Evolutionary conservation across 805 yeast genomes (phyloP), one percentile per base, ranked within the genome.

Genomic region (Phaffomyces opuntiae): DNA sequence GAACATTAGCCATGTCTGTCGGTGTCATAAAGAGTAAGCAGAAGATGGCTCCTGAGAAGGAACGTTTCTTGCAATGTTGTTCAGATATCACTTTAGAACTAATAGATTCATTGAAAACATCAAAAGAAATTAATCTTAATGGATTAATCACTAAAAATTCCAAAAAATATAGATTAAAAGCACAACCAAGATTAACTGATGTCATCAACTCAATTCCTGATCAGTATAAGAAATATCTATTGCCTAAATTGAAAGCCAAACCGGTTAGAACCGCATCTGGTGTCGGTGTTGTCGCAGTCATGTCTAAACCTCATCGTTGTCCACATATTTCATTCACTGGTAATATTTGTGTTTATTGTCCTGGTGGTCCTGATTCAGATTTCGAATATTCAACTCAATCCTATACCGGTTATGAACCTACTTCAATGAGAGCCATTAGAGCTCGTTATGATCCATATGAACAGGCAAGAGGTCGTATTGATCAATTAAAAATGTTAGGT

Each of bases 281-380:
- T 57, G 95, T 93, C 48, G 99, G 99, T 9, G 99, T 93, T 19
- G 98, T 93, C 39, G 99, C 99, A 0, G 98, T 93, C 31, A 93
- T 93, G 98, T 90, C 97, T 70, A 93, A 93, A 65, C 99, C 99
- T 3, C 99, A 93, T 65, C 77, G 99, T 69, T 93, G 99, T 67
- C 99, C 99, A 26, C 99, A 93, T 66, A 93, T 93, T 57, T 98
- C 99, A 19, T 93, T 93, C 64, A 93, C 99, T 0, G 99, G 99
- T 50, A 93, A 93, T 61, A 93, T 93, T 51, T 93, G 99, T 71
- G 99, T 93, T 12, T 93, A 86, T 63, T 93, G 99, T 69, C 99
- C 99, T 6, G 99, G 99, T 49, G 99, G 99, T 2, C 99, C 99
- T 4, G 99, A 93, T 64, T 84, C 95, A 1, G 99, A 93, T 67